A percentile compares a stretch with the other conserved stretches of the same genome.
phyloP scores from a whole-genome alignment of 2,329 filamentous ascomycete species.

The Aspergillus cejpii region DNA sequence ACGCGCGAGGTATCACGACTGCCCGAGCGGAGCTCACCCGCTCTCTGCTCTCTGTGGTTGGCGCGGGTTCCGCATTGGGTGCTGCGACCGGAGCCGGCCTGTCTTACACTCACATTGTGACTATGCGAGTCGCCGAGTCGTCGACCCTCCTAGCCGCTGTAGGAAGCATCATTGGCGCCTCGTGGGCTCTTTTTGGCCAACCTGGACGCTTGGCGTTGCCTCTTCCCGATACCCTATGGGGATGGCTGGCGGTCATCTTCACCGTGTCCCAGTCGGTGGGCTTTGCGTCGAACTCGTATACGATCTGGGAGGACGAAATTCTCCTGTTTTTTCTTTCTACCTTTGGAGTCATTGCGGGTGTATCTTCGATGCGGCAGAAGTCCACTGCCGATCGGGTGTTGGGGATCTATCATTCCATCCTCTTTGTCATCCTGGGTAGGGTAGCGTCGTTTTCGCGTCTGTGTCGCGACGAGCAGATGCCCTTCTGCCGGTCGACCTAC shows the following conservation, averaged over 20 bases:
- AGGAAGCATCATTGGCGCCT: constrained; percentile 41
- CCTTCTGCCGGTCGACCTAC: constrained; percentile 89
- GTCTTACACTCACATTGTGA: constrained; percentile 21
- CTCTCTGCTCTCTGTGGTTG: constrained; percentile 47
- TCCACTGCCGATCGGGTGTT: constrained; percentile 62
- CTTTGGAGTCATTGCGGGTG: constrained; percentile 68
- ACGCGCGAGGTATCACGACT: constrained; percentile 54
- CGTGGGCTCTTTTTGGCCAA: constrained; percentile 36
- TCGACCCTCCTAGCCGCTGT: constrained; percentile 38
- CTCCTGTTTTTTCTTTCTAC: constrained; percentile 84
- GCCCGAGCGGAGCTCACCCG: constrained; percentile 51
- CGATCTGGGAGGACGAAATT: constrained; percentile 97
- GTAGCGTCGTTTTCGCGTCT: constrained; percentile 81
- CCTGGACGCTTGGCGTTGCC: constrained; percentile 44
- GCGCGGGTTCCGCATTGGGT: constrained; percentile 45
- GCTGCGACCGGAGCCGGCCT: constrained; percentile 25
- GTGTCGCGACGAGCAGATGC: constrained; percentile 97
- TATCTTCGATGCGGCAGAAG: constrained; percentile 68
- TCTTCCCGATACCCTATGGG: constrained; percentile 72
- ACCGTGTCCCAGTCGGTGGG: constrained; percentile 83
- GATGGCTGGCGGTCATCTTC: constrained; percentile 75
- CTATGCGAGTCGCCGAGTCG: constrained; percentile 28
- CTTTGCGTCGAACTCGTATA: constrained; percentile 96
- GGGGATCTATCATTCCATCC: constrained; percentile 74
- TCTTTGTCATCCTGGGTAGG: constrained; percentile 73